Percentiles rank a stretch among this genome's conserved stretches.
These are phyloP conservation scores for Metschnikowia borealis DNA, from an alignment of 805 yeast species.

Conservation along the genomic window DNA sequence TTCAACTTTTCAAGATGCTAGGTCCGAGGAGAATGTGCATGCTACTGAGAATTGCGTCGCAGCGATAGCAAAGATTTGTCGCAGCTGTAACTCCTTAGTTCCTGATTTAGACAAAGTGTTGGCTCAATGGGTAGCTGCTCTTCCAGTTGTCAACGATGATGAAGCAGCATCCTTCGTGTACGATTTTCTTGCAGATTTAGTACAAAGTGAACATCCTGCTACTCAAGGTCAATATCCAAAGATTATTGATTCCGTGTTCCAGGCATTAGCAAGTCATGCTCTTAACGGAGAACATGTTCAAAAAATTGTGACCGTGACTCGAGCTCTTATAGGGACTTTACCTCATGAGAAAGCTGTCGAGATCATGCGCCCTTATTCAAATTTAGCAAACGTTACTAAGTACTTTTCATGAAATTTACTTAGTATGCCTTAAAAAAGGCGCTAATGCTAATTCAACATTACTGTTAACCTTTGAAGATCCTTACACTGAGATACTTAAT, in stretches of 20 bases:
- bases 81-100: constrained; percentile 52
- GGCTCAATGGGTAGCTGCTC: constrained; percentile 71
- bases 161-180: constrained; percentile 87
- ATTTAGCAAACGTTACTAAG: constrained; percentile 55
- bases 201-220: constrained; percentile 59
- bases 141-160: constrained; percentile 80
- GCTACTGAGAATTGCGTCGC: constrained; percentile 86
- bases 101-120: constrained; percentile 62
- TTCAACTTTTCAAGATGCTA: constrained; percentile 73
- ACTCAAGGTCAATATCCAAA: constrained; percentile 54
- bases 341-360: constrained; percentile 69
- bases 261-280: constrained; percentile 66
- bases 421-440: neutral
- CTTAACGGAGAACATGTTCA: constrained; percentile 71
- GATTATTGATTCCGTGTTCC: constrained; percentile 65
- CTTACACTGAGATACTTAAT: neutral
- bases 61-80: constrained; percentile 80
- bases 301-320: constrained; percentile 56
- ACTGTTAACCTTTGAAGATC: neutral
- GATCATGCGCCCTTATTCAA: constrained; percentile 59
- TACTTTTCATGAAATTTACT: constrained; percentile 41
- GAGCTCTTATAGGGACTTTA: constrained; percentile 56
- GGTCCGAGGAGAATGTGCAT: constrained; percentile 74
- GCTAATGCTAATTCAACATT: no score
- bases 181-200: constrained; percentile 66